Base-by-base conservation (phyloP, 345 rosid genomes). In the Isatis tinctoria region DNA sequence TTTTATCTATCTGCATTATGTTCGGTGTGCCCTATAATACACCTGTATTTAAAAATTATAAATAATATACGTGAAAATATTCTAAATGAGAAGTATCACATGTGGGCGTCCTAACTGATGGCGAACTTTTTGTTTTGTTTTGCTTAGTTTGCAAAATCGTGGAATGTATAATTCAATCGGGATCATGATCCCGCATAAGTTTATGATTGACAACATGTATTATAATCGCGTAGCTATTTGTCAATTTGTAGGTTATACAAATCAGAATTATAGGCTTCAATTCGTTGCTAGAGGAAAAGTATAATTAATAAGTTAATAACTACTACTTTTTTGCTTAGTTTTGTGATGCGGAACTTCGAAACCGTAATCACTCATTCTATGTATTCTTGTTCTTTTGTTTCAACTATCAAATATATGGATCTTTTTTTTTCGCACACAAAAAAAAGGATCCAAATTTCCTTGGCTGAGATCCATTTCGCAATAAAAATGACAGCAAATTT, bases 321-420 rank as follows among this genome's bases (percentile, higher is more conserved):
- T 6, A 53, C 18, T 5, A 53, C 10, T 28, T 14, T 14, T 18
- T 69, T 44, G 24, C 26, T 26, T 69, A 68, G 40, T 39, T 69
- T 20, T 72, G 69, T 39, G 68, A 60, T 37, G 75, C 60, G 69
- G 60, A 49, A 13, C 32, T 52, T 72, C 69, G 26, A 61, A 36
- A 61, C 22, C 62, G 52, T 8, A 60, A 16, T 13, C 68, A 72
- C 13, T 26, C 60, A 36, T 22, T 27, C 37, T 36, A 60, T 60
- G 30, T 18, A 2, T 13, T 14, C 0, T n/a, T 56, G 35, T 60
- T 24, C 39, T 17, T 39, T 47, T 20, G 3, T 35, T 10, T 26
- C 26, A n/a, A 2, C n/a, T 28, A 69, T 26, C 26, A n/a, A 2
- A 22, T 28, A 69, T 57, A 18, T 32, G 22, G 18, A 4, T n/a